phyloP scores from a whole-genome alignment of 2,329 filamentous ascomycete genomes.

The Cladosporium colombiae region DNA sequence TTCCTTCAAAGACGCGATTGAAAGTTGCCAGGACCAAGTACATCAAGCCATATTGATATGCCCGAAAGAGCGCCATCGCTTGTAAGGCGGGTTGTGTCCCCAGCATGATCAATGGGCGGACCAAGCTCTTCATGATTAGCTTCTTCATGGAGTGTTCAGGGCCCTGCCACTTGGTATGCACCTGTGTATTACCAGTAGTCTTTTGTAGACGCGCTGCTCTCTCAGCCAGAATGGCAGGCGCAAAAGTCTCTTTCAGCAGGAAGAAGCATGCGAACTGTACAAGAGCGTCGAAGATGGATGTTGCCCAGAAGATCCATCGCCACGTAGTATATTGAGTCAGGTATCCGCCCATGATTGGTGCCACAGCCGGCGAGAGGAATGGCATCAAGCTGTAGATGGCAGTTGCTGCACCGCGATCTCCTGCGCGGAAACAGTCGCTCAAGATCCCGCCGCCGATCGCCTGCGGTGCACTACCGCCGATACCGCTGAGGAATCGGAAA shows the following conservation, averaged over 20 bases:
- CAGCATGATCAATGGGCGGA: conserved; percentile 32
- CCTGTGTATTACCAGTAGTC: conserved; percentile 30
- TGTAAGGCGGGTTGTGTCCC: conserved; percentile 29
- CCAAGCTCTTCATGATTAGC: conserved; percentile 28
- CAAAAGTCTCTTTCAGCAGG: conserved; percentile 64
- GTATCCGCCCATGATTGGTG: conserved; percentile 64
- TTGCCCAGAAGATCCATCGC: conserved; percentile 86
- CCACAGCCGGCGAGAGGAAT: conserved; percentile 39
- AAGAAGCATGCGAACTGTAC: conserved; percentile 72
- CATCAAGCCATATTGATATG: conserved; percentile 31
- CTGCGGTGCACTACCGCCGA: conserved; percentile 37
- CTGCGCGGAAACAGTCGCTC: conserved; percentile 33
- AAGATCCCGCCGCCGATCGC: conserved; percentile 34
- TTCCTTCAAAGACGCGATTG: conserved; percentile 23
- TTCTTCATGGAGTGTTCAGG: conserved; percentile 30
- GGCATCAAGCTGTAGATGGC: conserved; percentile 35
- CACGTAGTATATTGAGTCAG: conserved; percentile 64
- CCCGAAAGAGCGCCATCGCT: conserved; percentile 29
- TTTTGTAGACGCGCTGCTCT: conserved; percentile 56
- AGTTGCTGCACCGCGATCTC: conserved; percentile 35
- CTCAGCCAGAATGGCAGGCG: conserved; percentile 59
- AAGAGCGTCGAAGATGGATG: conserved; percentile 69
- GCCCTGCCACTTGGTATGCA: conserved; percentile 30
- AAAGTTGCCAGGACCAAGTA: conserved; percentile 31
- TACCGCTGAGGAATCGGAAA: conserved; percentile 35